Conservation (phyloP, 2,329 filamentous ascomycete species). For the Malbranchea zuffiana region DNA sequence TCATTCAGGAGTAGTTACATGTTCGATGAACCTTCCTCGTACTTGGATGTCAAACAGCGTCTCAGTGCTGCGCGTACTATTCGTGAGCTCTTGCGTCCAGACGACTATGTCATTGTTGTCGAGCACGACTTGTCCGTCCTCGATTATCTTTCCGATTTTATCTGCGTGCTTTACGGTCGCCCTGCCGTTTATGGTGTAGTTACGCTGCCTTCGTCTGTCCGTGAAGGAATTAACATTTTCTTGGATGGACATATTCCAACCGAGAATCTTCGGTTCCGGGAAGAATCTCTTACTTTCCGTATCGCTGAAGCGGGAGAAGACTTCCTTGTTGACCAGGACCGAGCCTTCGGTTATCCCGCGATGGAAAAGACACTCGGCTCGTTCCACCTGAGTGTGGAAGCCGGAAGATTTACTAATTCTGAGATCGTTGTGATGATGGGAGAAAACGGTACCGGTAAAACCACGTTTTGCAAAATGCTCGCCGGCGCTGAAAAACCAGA, state of each 20-base stretch:
- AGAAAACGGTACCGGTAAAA: constrained; percentile 98
- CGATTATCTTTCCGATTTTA: constrained; percentile 96
- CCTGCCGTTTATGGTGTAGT: constrained; percentile 97
- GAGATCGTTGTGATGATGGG: constrained; percentile 99
- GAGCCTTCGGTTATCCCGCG: constrained; percentile 73
- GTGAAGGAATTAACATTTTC: constrained; percentile 99
- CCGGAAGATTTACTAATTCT: constrained; percentile 87
- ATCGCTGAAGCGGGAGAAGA: constrained; percentile 84
- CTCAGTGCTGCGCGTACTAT: constrained; percentile 85
- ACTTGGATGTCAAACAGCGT: constrained; percentile 98
- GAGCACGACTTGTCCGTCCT: constrained; percentile 98
- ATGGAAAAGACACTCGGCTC: constrained; percentile 89
- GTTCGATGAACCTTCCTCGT: constrained; percentile 99
- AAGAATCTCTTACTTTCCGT: constrained; percentile 92
- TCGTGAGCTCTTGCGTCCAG: constrained; percentile 71
- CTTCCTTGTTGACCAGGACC: constrained; percentile 70
- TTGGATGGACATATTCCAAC: constrained; percentile 95
- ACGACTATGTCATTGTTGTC: constrained; percentile 96
- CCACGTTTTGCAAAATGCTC: constrained; percentile 93
- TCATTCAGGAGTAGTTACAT: constrained; percentile 54
- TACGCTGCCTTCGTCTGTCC: constrained; percentile 85
- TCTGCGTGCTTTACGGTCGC: constrained; percentile 92
- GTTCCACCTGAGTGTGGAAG: constrained; percentile 73
- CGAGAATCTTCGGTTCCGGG: constrained; percentile 95
- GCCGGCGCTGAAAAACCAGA: constrained; percentile 92